Evolutionary conservation across 1,139 yeast species (phyloP).

Genomic region (Pichia sp.): DNA sequence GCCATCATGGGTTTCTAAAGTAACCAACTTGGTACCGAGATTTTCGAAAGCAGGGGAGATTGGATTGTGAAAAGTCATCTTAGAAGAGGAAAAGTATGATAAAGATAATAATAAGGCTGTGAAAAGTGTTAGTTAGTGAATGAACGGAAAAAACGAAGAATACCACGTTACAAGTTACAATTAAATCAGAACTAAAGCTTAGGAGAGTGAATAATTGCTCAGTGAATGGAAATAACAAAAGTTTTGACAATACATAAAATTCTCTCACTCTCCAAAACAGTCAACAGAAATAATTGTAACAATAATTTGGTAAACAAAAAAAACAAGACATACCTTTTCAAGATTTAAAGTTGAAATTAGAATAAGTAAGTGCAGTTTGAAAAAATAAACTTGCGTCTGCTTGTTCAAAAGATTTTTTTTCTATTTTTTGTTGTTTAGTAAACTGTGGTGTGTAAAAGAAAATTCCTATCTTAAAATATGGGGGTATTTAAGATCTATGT

Average conservation of each 20-base stretch:
- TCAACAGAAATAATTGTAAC: conserved; percentile 8
- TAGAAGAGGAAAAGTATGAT: not conserved
- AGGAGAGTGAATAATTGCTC: no score
- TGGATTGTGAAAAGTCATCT: conserved; percentile 17
- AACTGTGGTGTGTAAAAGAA: conserved; percentile 4
- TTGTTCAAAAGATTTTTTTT: no score
- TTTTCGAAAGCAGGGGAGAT: conserved; percentile 19
- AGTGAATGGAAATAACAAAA: no score
- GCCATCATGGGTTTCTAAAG: conserved; percentile 90
- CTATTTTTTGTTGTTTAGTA: conserved; percentile 2
- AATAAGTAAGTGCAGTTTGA: not conserved
- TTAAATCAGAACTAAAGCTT: no score
- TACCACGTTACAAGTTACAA: no score
- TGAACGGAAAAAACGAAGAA: no score
- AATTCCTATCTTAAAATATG: conserved; percentile 8
- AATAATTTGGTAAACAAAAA: not conserved
- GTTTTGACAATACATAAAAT: no score
- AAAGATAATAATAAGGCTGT: no score
- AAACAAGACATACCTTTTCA: conserved; percentile 8
- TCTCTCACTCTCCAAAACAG: conserved; percentile 7
- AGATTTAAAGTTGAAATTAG: conserved; percentile 1
- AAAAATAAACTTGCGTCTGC: not conserved
- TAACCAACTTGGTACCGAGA: conserved; percentile 43
- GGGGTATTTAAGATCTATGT: conserved; percentile 7
- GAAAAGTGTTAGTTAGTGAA: no score